Conservation (phyloP, 2,329 filamentous ascomycete genomes). For the Leptographium radiaticola region DNA sequence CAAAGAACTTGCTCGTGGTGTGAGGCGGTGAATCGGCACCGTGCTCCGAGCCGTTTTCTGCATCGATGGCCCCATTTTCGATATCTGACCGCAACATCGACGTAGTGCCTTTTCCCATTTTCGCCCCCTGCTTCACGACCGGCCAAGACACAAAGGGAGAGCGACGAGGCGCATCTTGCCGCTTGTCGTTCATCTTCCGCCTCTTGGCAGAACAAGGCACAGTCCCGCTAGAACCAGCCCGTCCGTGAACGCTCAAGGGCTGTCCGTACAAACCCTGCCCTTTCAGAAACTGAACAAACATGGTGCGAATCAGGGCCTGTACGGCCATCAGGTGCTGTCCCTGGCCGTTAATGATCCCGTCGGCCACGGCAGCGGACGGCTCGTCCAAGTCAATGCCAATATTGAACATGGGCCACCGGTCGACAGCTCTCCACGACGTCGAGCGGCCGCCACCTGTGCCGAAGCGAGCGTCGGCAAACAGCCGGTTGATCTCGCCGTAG, state of each 20-base stretch:
- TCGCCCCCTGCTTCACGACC: not conserved
- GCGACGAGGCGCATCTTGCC: not conserved
- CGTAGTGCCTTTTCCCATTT: too few species aligned
- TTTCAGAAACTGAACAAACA: conserved; percentile 62
- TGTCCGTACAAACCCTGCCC: conserved; percentile 36
- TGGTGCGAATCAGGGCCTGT: conserved; percentile 50
- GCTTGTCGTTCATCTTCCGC: not conserved
- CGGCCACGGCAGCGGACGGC: conserved; percentile 15
- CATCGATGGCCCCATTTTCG: too few species aligned
- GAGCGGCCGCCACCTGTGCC: conserved; percentile 28
- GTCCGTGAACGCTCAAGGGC: not conserved
- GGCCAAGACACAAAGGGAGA: conserved; percentile 5
- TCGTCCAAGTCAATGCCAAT: conserved; percentile 46
- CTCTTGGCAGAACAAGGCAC: not conserved
- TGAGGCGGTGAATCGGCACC: not conserved
- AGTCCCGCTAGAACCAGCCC: not conserved
- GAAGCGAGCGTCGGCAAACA: conserved; percentile 69
- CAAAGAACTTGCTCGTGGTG: not conserved
- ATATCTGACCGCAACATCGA: too few species aligned
- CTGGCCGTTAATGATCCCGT: conserved; percentile 32
- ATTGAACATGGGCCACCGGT: conserved; percentile 83
- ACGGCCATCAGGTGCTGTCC: conserved; percentile 40
- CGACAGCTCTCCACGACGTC: conserved; percentile 48
- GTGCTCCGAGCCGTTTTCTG: not conserved
- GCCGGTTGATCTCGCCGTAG: conserved; percentile 63